Percentiles rank a stretch among this genome's conserved stretches.
Conservation (phyloP, 371 early-diverging fungal species). For the Smittium mucronatum region DNA sequence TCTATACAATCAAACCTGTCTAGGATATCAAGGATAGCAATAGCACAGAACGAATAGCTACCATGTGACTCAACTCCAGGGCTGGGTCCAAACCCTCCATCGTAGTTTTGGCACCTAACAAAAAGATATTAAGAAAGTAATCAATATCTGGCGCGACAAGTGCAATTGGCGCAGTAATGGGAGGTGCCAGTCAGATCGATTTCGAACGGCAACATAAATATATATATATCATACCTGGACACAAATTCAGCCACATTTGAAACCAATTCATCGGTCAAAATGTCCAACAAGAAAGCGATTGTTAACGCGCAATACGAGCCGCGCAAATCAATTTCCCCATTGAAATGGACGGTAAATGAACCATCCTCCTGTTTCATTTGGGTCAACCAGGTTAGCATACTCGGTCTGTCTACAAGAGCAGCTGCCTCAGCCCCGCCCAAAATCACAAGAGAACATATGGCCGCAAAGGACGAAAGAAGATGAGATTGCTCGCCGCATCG, state of each 20-base stretch:
- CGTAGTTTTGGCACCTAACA: slow-evolving; percentile 71
- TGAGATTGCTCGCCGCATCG: slow-evolving; percentile 27
- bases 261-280: slow-evolving; percentile 66
- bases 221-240: slow-evolving; percentile 18
- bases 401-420: slow-evolving; percentile 18
- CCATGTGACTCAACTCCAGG: slow-evolving; percentile 95
- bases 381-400: slow-evolving; percentile 57
- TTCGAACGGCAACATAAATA: no score
- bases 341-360: slow-evolving; percentile 77
- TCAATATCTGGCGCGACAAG: not conserved
- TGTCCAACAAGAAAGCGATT: slow-evolving; percentile 57
- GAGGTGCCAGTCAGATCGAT: no score
- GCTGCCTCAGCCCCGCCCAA: slow-evolving; percentile 23
- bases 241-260: slow-evolving; percentile 60
- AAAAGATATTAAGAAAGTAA: slow-evolving; percentile 7
- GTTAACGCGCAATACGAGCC: slow-evolving; percentile 86
- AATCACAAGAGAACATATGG: slow-evolving; percentile 30
- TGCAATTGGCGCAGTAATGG: no score
- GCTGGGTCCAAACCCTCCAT: slow-evolving; percentile 83
- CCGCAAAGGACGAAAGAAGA: slow-evolving; percentile 47
- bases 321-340: slow-evolving; percentile 88
- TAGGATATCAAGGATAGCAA: slow-evolving; percentile 77
- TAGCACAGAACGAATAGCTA: slow-evolving; percentile 90
- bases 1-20: slow-evolving; percentile 46
- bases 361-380: slow-evolving; percentile 79